Evolutionary conservation across 2,329 filamentous ascomycete genomes (phyloP).

Genomic region (Penicillium sp.): DNA sequence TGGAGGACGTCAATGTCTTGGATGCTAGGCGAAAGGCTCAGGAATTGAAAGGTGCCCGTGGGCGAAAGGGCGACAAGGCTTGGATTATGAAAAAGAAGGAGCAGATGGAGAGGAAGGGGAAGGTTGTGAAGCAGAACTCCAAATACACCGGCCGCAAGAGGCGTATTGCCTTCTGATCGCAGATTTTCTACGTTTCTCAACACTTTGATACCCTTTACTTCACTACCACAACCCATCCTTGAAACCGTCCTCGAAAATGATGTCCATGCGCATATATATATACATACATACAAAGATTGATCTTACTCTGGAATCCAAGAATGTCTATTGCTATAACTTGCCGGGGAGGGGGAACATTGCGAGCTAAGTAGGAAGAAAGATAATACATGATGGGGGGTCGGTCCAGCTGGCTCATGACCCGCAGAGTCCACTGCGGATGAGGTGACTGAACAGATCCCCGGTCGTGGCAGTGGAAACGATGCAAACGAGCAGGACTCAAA

Average conservation of each 20-base stretch:
- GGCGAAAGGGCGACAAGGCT: constrained; percentile 52
- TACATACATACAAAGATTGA: background rate
- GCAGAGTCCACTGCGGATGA: constrained; percentile 13
- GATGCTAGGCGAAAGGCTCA: constrained; percentile 61
- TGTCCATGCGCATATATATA: background rate
- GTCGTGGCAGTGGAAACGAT: constrained; percentile 24
- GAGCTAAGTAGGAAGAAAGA: constrained; percentile 28
- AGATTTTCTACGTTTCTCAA: background rate
- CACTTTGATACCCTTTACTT: constrained; percentile 5
- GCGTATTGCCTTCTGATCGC: constrained; percentile 69
- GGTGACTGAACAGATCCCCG: constrained; percentile 21
- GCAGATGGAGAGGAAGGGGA: constrained; percentile 92
- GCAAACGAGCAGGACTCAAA: constrained; percentile 14
- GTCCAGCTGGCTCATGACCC: constrained; percentile 11
- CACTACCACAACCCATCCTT: background rate
- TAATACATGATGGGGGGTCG: constrained; percentile 29
- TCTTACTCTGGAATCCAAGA: constrained; percentile 17
- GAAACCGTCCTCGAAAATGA: background rate
- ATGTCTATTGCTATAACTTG: constrained; percentile 28
- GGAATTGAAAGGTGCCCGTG: constrained; percentile 43
- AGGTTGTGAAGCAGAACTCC: constrained; percentile 84
- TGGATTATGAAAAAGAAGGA: constrained; percentile 67
- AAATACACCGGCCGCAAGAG: constrained; percentile 94
- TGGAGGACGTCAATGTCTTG: constrained; percentile 82
- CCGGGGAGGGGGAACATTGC: constrained; percentile 18